Conservation (phyloP, 2,329 filamentous ascomycete species). For the Pseudogymnoascus sp. region DNA sequence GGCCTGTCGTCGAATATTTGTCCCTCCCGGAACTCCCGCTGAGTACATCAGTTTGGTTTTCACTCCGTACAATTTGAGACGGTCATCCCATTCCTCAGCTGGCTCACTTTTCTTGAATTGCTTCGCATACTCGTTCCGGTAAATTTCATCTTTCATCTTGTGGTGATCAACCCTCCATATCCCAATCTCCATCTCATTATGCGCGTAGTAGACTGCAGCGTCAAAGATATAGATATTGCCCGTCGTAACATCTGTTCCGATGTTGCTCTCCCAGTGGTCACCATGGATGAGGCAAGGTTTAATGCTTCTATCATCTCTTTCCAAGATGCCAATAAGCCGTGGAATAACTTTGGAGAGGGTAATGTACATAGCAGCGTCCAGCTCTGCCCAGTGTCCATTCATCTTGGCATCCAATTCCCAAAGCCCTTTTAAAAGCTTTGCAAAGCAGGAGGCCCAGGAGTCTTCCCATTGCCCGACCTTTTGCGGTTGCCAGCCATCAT, state of each 20-base stretch:
- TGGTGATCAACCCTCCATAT: slow-evolving; percentile 13
- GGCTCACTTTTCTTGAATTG: slow-evolving; percentile 20
- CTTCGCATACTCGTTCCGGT: slow-evolving; percentile 14
- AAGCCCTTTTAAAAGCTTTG: slow-evolving; percentile 27
- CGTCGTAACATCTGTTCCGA: slow-evolving; percentile 9
- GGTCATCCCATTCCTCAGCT: slow-evolving; percentile 26
- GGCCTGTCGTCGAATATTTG: not conserved
- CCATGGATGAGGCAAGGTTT: slow-evolving; percentile 19
- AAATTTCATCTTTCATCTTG: not conserved
- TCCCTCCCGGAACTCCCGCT: not conserved
- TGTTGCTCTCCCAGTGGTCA: slow-evolving; percentile 21
- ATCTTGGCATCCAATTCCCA: slow-evolving; percentile 23
- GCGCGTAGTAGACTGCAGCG: slow-evolving; percentile 18
- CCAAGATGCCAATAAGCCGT: slow-evolving; percentile 16
- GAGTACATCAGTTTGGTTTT: not conserved
- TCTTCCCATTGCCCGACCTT: slow-evolving; percentile 31
- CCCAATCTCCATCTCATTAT: slow-evolving; percentile 26
- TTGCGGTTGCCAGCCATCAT: slow-evolving; percentile 29
- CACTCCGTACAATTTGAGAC: slow-evolving; percentile 25
- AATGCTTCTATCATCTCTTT: slow-evolving; percentile 15
- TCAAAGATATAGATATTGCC: slow-evolving; percentile 18
- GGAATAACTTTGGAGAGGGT: slow-evolving; percentile 18
- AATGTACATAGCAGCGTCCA: slow-evolving; percentile 22
- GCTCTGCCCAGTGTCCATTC: slow-evolving; percentile 20
- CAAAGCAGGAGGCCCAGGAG: slow-evolving; percentile 30